Evolutionary conservation across 805 yeast genomes (phyloP).

Genomic region (Barnettozyma californica): DNA sequence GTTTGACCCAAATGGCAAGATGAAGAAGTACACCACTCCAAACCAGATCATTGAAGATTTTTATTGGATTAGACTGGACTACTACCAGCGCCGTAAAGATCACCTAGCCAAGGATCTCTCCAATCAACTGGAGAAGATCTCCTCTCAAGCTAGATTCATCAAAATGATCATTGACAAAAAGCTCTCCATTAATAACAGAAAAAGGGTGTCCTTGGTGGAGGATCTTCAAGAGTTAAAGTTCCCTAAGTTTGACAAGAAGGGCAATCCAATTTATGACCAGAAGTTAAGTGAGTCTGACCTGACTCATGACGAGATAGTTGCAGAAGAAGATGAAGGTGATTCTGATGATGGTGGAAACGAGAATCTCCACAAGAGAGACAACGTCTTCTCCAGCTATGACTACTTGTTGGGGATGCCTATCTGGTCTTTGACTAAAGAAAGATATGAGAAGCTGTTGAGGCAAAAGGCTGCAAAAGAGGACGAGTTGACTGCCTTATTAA

Average conservation of each 20-base stretch:
- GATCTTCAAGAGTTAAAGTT: conserved; percentile 62
- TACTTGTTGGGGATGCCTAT: conserved; percentile 88
- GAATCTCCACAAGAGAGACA: conserved; percentile 39
- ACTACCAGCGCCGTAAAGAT: conserved; percentile 88
- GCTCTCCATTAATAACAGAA: conserved; percentile 68
- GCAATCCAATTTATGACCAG: conserved; percentile 52
- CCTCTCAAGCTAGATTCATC: conserved; percentile 85
- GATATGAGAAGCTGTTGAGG: conserved; percentile 71
- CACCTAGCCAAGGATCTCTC: conserved; percentile 61
- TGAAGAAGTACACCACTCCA: conserved; percentile 72
- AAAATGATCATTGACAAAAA: conserved; percentile 80
- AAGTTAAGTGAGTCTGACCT: conserved; percentile 21
- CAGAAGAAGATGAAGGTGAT: conserved; percentile 34
- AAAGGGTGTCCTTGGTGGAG: conserved; percentile 55
- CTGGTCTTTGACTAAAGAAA: conserved; percentile 88
- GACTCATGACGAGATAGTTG: conserved; percentile 34
- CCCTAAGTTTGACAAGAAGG: conserved; percentile 69
- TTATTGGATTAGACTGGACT: conserved; percentile 81
- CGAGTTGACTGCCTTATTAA: conserved; percentile 62
- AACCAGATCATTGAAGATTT: conserved; percentile 80
- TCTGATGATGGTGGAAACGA: conserved; percentile 35
- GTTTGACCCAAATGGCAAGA: conserved; percentile 84
- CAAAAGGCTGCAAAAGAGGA: conserved; percentile 69
- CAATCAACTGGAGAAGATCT: conserved; percentile 66
- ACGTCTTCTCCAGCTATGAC: conserved; percentile 65